These are phyloP conservation scores for Macadamia integrifolia DNA, from an alignment of 164 flowering plant genomes.

Conservation along the genomic window DNA sequence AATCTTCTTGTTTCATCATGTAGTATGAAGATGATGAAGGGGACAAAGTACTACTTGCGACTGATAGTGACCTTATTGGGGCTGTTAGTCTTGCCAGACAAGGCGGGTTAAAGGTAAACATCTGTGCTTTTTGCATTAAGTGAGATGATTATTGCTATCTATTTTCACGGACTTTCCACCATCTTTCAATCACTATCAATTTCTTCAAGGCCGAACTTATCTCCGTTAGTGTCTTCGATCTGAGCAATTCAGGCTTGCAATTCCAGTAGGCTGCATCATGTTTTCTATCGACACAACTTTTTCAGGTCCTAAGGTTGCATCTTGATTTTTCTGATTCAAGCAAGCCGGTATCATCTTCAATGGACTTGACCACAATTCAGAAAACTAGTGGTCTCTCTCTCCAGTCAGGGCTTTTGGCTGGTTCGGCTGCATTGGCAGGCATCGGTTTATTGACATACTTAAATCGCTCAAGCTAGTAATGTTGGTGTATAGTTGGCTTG, in stretches of 20 bases:
- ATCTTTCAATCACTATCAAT: not conserved
- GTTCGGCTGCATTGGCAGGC: constrained; percentile 50
- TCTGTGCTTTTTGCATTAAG: not conserved
- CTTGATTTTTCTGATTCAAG: constrained; percentile 47
- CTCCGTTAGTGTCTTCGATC: no score
- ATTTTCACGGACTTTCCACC: not conserved
- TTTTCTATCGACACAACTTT: not conserved
- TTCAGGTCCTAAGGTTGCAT: constrained; percentile 79
- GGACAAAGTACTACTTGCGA: constrained; percentile 73
- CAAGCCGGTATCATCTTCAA: constrained; percentile 11
- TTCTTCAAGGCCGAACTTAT: no score
- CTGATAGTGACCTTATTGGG: constrained; percentile 69
- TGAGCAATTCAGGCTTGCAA: no score
- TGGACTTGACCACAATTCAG: constrained; percentile 17
- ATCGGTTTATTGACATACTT: constrained; percentile 63
- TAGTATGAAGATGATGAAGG: constrained; percentile 99
- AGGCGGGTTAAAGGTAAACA: constrained; percentile 62
- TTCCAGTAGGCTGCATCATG: no score
- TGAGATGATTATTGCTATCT: not conserved
- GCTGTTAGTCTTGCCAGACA: constrained; percentile 79
- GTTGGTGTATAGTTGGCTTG: not conserved
- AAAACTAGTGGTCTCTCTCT: constrained; percentile 24
- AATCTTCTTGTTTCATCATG: constrained; percentile 12
- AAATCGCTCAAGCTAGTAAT: constrained; percentile 47
- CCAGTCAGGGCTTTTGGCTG: constrained; percentile 46